Base-by-base conservation (phyloP, 192 early-diverging fungal genomes). In the Physocladia obscura region DNA sequence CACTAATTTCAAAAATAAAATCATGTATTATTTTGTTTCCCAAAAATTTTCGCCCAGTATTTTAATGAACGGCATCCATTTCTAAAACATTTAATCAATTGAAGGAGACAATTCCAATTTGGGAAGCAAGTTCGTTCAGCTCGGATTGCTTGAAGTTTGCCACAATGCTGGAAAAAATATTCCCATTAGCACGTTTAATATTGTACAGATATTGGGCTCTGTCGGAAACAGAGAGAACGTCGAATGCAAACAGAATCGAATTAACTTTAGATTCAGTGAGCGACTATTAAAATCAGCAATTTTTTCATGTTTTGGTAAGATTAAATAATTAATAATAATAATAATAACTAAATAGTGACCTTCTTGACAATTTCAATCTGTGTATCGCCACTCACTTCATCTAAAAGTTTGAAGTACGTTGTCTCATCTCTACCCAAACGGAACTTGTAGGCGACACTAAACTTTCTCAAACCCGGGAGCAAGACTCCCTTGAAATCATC, bases 151-250 rank as follows among this genome's bases (percentile, higher is more conserved):
- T n/a, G n/a, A n/a, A n/a, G n/a, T n/a, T n/a, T n/a, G n/a, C n/a
- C n/a, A n/a, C n/a, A n/a, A n/a, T n/a, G n/a, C n/a, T n/a, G n/a
- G n/a, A n/a, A n/a, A n/a, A n/a, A n/a, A n/a, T n/a, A n/a, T n/a
- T n/a, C 5, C 30, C 15, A 44, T 69, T 3, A 27, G 64, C 38
- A 3, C 11, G 8, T 3, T 24, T 13, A 3, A 71, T 19, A 62
- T 71, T 71, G 36, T 58, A 51, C 39, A 70, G 4, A 47, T 71
- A 71, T 51, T 71, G 70, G 19, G 47, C 47, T 3, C 70, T 35
- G 11, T 71, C 70, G 27, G 67, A 62, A 4, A 27, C 4, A 11
- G 70, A 49, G 17, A 71, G 70, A n/a, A 6, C 57, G 21, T 71
- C 63, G 13, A 70, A 39, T 3, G 69, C n/a, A 15, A 71, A 26